phyloP scores from a whole-genome alignment of 2,329 filamentous ascomycete genomes.

The Exophiala calicioides region DNA sequence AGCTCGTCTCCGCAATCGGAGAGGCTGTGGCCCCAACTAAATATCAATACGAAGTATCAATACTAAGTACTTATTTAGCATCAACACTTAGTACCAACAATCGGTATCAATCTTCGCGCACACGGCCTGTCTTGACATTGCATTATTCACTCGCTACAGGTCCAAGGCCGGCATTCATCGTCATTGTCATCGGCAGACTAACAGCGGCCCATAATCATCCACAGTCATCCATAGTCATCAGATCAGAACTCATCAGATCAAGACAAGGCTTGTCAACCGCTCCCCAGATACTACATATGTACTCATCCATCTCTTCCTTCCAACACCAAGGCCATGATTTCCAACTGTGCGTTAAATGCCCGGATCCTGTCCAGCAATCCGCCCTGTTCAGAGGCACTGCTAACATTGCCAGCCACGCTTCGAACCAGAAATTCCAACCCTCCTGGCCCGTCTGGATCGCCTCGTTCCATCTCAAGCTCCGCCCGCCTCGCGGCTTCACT shows the following conservation, averaged over 20 bases:
- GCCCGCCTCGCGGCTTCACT: constrained; percentile 41
- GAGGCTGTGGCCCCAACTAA: too few species aligned
- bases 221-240: too few species aligned
- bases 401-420: constrained; percentile 44
- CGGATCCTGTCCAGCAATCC: constrained; percentile 45
- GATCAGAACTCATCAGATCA: background rate
- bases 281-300: too few species aligned
- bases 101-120: too few species aligned
- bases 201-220: too few species aligned
- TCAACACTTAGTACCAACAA: too few species aligned
- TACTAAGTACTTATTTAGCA: too few species aligned
- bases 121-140: too few species aligned
- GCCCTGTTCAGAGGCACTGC: constrained; percentile 41
- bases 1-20: constrained; percentile 22
- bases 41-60: too few species aligned
- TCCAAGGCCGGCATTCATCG: background rate
- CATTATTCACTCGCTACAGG: too few species aligned
- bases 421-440: constrained; percentile 48
- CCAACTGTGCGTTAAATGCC: constrained; percentile 46
- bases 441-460: constrained; percentile 33
- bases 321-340: constrained; percentile 34
- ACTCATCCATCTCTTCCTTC: constrained; percentile 16
- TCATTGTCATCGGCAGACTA: constrained; percentile 4
- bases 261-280: background rate
- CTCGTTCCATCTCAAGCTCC: constrained; percentile 43